Percentiles rank a stretch among this genome's conserved stretches.
phyloP scores from a whole-genome alignment of 2,329 filamentous ascomycete genomes.

The Xylariaceae sp. region DNA sequence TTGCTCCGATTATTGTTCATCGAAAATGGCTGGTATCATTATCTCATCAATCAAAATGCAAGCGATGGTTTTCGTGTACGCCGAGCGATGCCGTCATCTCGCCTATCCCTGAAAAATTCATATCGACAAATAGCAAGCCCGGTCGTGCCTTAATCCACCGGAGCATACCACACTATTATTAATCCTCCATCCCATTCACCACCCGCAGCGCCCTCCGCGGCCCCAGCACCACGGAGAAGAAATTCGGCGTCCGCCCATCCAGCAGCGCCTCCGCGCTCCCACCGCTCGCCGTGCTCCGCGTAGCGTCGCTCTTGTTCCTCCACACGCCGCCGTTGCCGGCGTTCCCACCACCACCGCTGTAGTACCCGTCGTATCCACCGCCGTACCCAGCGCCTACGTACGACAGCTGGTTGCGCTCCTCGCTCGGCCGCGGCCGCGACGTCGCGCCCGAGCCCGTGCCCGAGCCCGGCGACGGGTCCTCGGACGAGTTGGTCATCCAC shows the following conservation, averaged over 20 bases:
- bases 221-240: conserved; percentile 65
- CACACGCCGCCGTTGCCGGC: conserved; percentile 14
- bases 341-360: background rate
- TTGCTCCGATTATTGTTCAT: no score
- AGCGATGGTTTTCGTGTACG: background rate
- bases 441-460: conserved; percentile 6
- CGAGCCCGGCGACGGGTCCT: conserved; percentile 22
- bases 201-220: conserved; percentile 65
- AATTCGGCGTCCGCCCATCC: conserved; percentile 59
- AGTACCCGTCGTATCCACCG: conserved; percentile 7
- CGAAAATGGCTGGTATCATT: no score
- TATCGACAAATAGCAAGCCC: no score
- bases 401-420: conserved; percentile 24
- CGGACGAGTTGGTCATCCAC: conserved; percentile 3
- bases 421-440: conserved; percentile 17
- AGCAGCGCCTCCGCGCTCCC: conserved; percentile 32
- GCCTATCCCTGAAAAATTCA: no score
- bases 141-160: no score
- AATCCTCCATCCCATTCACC: conserved; percentile 50
- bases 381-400: conserved; percentile 6
- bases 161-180: background rate
- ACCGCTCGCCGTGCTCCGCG: conserved; percentile 31
- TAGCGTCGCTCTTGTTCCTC: conserved; percentile 28
- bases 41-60: background rate
- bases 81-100: background rate